Conservation (phyloP, 2,329 filamentous ascomycete species). For the Malbranchea zuffiana region DNA sequence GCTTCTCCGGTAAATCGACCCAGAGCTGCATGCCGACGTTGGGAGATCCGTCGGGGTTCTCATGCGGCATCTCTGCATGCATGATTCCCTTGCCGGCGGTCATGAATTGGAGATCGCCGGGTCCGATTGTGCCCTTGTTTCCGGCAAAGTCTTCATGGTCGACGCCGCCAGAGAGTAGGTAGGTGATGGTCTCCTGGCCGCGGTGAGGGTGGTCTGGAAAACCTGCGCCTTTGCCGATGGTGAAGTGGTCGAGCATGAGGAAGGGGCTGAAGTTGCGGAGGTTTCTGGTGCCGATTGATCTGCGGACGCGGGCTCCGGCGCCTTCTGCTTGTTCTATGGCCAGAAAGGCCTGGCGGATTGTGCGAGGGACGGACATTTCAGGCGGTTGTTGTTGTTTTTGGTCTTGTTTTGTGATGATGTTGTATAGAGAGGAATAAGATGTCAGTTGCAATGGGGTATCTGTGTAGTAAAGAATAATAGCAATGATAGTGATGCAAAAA, state of each 20-base stretch:
- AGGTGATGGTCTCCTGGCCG: slow-evolving; percentile 84
- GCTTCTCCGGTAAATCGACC: slow-evolving; percentile 67
- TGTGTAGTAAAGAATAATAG: not conserved
- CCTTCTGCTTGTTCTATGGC: slow-evolving; percentile 81
- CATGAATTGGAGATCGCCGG: slow-evolving; percentile 97
- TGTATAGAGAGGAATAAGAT: not conserved
- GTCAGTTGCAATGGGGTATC: not conserved
- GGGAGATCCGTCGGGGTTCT: slow-evolving; percentile 61
- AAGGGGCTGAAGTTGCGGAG: slow-evolving; percentile 84
- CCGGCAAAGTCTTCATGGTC: slow-evolving; percentile 91
- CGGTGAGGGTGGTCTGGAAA: slow-evolving; percentile 81
- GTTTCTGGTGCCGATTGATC: slow-evolving; percentile 73
- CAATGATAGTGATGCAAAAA: slow-evolving; percentile 4
- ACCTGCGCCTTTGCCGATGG: slow-evolving; percentile 64
- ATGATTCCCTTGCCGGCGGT: slow-evolving; percentile 85
- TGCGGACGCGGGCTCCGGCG: slow-evolving; percentile 72
- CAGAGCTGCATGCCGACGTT: slow-evolving; percentile 89
- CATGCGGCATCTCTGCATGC: slow-evolving; percentile 87
- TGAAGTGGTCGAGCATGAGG: slow-evolving; percentile 93
- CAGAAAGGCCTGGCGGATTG: slow-evolving; percentile 72
- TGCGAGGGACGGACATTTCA: slow-evolving; percentile 58
- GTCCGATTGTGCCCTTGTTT: slow-evolving; percentile 67
- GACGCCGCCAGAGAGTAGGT: slow-evolving; percentile 71
- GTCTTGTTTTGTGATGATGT: not conserved
- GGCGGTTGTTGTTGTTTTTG: slow-evolving; percentile 1